phyloP scores from a whole-genome alignment of 768 basidiomycete genomes.

The Multifurca ochricompacta region DNA sequence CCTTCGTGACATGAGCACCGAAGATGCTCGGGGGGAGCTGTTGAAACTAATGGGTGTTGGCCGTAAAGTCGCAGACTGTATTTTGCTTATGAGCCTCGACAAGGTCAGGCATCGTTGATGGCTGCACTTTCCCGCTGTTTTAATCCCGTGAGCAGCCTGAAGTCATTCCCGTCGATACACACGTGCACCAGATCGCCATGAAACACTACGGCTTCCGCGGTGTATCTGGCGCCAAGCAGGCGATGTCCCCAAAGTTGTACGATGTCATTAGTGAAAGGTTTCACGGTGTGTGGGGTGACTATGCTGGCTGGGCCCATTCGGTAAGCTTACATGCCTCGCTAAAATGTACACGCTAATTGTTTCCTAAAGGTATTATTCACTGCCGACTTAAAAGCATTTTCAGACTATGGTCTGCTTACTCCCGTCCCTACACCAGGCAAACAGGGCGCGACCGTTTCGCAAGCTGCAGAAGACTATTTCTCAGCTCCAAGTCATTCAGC shows the following conservation, averaged over 20 bases:
- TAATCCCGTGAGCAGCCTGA: constrained; percentile 43
- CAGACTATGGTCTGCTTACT: constrained; percentile 43
- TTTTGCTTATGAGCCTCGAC: constrained; percentile 87
- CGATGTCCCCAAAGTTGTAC: constrained; percentile 73
- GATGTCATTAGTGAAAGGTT: constrained; percentile 60
- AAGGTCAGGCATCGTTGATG: constrained; percentile 43
- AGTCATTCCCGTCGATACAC: constrained; percentile 92
- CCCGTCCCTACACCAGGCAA: constrained; percentile 17
- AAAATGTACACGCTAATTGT: not conserved
- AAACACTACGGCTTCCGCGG: constrained; percentile 68
- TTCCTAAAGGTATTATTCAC: constrained; percentile 61
- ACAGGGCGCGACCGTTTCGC: not conserved
- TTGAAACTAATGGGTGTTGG: constrained; percentile 87
- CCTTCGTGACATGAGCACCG: constrained; percentile 43
- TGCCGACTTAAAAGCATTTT: constrained; percentile 62
- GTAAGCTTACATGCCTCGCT: constrained; percentile 33
- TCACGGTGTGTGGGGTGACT: constrained; percentile 63
- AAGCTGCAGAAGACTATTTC: not conserved
- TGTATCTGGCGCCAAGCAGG: constrained; percentile 38
- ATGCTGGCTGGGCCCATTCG: constrained; percentile 88
- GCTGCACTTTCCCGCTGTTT: not conserved
- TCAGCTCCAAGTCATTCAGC: not conserved
- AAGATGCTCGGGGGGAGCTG: constrained; percentile 63
- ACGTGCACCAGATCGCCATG: constrained; percentile 82
- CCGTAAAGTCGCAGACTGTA: constrained; percentile 93